Base-by-base conservation (phyloP, 768 basidiomycete genomes). In the Tephrocybe sp. region DNA sequence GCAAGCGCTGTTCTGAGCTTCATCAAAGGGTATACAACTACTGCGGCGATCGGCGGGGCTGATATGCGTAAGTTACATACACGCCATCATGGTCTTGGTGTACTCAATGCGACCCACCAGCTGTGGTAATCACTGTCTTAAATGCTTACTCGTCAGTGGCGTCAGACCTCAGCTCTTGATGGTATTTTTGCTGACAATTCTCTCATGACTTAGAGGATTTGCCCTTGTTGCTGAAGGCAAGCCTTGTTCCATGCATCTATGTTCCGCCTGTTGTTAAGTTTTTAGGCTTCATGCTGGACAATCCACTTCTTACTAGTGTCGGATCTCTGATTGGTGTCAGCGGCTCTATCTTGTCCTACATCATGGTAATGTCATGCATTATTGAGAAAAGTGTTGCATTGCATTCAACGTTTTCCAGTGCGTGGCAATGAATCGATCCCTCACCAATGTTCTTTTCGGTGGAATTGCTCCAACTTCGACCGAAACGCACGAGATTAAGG, bases 41-140 rank as follows among this genome's bases (percentile, higher is more conserved):
- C 91, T 8, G 87, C 92, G 11, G 89, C 92, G n/a, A 90, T 94
- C 55, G 92, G 92, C 45, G 92, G 92, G 10, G 92, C 92, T 22
- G 92, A 94, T 62, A 94, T 94, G 92, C 92, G 90, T 92, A 60
- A 49, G 88, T 76, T 17, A 33, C 5, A 12, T n/a, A 41, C 20
- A 4, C 19, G 33, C 53, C 20, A 31, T 14, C 26, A n/a, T 19
- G 13, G 54, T 45, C 23, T 31, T 6, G 32, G 9, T 51, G 39
- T 38, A 30, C 12, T 41, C n/a, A 51, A 41, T 35, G 33, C 34
- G 30, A 49, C 59, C 58, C 23, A 59, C 41, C 3, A 92, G 89
- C 92, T 45, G 91, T 94, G 30, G 87, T 94, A 4, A 93, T 94
- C 41, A 93, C 91, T 5, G 92, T 94, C 14, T 65, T 94, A 53